Evolutionary conservation across 2,329 filamentous ascomycete genomes (phyloP), one percentile per base, ranked within the genome.

Genomic region (Lachnellula willkommii): DNA sequence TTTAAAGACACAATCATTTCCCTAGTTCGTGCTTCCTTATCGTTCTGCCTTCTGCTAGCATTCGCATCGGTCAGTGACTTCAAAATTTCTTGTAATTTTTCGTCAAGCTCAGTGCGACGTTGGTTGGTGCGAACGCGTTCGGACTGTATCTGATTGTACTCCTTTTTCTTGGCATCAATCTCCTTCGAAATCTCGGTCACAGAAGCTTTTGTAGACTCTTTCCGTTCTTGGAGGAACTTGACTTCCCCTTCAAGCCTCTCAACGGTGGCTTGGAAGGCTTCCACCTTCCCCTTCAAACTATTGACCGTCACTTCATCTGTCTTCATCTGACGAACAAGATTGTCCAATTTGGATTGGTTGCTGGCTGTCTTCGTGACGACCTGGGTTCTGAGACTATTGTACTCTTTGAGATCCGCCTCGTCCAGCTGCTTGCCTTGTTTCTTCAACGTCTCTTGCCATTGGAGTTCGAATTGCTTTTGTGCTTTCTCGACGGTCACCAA

Each of bases 261-360:
- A 12, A 89, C 79, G 37, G 87, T 83, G 65, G 85, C 86, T 60
- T 94, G 80, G 15, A 87, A 84, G 53, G 80, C 85, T 62, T 96
- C 90, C 35, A 96, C 86, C 69, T 91, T 96, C 67, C 89, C 89
- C 71, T 89, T 92, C 60, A 97, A 77, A 61, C 88, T 96, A 67
- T 89, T 93, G 58, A 93, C 88, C 0, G 91, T 94, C 57, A 95
- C 91, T 60, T 93, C 88, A 66, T 97, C 92, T 0, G 90, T 94
- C 73, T 93, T 96, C 59, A 90, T 80, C 68, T 96, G 90, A 22
- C 92, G 90, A 55, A 84, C 82, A n/a, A 96, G 81, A 60, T 91
- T 90, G 71, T 95, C 89, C 40, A 96, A 79, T 63, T 90, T 89
- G 61, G 87, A 82, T 68, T 94, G 89, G 65, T 95, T 89, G 8